Evolutionary conservation across 1,139 yeast genomes (phyloP), one percentile per base, ranked within the genome.

Genomic region (Pichia norvegensis): DNA sequence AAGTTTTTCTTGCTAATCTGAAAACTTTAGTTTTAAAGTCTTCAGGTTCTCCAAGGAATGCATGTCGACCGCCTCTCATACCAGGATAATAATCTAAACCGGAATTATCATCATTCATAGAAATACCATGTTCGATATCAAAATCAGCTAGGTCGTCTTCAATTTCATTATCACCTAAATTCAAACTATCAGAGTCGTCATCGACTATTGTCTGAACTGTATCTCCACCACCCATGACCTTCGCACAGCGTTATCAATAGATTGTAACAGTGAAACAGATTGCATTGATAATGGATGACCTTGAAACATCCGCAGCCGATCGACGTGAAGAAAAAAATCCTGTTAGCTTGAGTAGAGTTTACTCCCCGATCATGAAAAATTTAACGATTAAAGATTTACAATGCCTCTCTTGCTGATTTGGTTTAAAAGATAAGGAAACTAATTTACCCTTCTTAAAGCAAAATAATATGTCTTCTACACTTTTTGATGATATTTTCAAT

Each of bases 401-500:
- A 27, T 13, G 31, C 31, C 31, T 27, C 31, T n/a, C 11, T 13
- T 27, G 31, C 11, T 27, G 14, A 13, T 23, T 9, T 23, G 9
- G 25, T 23, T 23, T 27, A 6, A 27, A n/a, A n/a, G n/a, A 5
- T 23, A 23, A 5, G 9, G 9, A 23, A n/a, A 23, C 8, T 23
- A 6, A 23, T 23, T 9, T 23, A 23, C 25, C 25, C 6, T 9
- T 23, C 9, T 9, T 11, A 6, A 27, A 27, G 31, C 20, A 31
- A 9, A 10, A 21, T 9, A 25, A 6, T 23, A 85, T 85, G 95
- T 81, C 94, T 49, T 73, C 85, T 54, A 83, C 94, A 41, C 76
- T 94, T 53, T 92, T 94, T 64, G 97, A 92, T 67, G 98, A 92
- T 68, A 81, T 88, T 67, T 92, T 94, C 71, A 79, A 80, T 54